Conservation (phyloP, 495 filamentous ascomycete genomes). For the Neurospora sp. region DNA sequence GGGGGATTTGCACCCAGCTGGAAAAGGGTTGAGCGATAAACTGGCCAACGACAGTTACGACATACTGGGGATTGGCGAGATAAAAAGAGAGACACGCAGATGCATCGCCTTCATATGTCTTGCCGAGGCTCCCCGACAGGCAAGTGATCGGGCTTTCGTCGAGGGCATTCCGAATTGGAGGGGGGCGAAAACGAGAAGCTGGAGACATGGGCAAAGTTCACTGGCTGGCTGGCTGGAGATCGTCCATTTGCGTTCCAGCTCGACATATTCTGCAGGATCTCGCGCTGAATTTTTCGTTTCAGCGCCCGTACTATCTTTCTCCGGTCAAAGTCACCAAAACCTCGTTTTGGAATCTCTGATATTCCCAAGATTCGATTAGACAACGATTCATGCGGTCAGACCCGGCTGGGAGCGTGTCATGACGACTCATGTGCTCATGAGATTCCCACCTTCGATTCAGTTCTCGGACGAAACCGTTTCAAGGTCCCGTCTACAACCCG, state of each 20-base stretch:
- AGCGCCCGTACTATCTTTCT: background rate
- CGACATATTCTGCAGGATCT: background rate
- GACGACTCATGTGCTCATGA: background rate
- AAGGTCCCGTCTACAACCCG: background rate
- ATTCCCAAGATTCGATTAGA: background rate
- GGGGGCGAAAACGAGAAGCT: background rate
- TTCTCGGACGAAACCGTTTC: background rate
- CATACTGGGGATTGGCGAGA: background rate
- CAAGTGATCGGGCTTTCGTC: background rate
- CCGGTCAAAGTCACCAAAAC: background rate
- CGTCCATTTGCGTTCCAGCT: background rate
- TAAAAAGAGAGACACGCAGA: background rate
- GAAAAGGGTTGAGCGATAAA: background rate
- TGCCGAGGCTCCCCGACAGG: background rate
- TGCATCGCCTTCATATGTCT: background rate
- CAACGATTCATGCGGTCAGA: background rate
- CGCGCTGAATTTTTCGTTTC: background rate
- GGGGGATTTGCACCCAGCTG: background rate
- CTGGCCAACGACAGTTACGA: background rate
- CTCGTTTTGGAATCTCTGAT: background rate
- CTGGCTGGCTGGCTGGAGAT: background rate
- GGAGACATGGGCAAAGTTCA: background rate
- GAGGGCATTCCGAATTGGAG: background rate
- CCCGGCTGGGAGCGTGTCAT: background rate
- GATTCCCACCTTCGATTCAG: background rate